These are phyloP conservation scores for Musa beccarii DNA, from an alignment of 176 grass and related monocot species.

Conservation along the genomic window DNA sequence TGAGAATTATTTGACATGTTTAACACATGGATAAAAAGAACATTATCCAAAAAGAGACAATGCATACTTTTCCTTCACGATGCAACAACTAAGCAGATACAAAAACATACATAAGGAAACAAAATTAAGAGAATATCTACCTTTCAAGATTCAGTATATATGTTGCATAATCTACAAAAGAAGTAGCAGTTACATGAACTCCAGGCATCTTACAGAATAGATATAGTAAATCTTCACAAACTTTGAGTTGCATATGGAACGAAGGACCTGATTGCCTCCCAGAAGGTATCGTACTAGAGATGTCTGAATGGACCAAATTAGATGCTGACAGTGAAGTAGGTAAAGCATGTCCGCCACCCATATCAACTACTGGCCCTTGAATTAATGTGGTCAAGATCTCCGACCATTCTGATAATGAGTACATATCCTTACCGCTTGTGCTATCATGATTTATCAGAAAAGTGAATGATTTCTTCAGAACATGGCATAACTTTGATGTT, in stretches of 20 bases:
- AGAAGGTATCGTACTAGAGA: not conserved
- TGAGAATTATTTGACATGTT: too few species aligned
- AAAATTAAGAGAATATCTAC: constrained; percentile 32
- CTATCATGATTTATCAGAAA: constrained; percentile 27
- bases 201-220: constrained; percentile 56
- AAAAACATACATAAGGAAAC: constrained; percentile 11
- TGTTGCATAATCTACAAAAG: constrained; percentile 41
- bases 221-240: constrained; percentile 56
- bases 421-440: constrained; percentile 35
- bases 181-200: constrained; percentile 55
- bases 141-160: constrained; percentile 90
- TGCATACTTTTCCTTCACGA: too few species aligned
- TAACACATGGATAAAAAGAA: too few species aligned
- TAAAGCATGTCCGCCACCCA: constrained; percentile 15
- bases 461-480: constrained; percentile 51
- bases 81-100: not conserved
- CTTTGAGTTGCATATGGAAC: constrained; percentile 38
- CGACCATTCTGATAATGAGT: constrained; percentile 58
- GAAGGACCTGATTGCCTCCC: constrained; percentile 19
- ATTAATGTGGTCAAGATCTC: constrained; percentile 37
- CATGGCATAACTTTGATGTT: constrained; percentile 45
- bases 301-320: not conserved
- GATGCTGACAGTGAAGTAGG: constrained; percentile 16
- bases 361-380: constrained; percentile 27
- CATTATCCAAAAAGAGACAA: too few species aligned